phyloP scores from a whole-genome alignment of 2,329 filamentous ascomycete genomes.

The Trichophaea hybrida region DNA sequence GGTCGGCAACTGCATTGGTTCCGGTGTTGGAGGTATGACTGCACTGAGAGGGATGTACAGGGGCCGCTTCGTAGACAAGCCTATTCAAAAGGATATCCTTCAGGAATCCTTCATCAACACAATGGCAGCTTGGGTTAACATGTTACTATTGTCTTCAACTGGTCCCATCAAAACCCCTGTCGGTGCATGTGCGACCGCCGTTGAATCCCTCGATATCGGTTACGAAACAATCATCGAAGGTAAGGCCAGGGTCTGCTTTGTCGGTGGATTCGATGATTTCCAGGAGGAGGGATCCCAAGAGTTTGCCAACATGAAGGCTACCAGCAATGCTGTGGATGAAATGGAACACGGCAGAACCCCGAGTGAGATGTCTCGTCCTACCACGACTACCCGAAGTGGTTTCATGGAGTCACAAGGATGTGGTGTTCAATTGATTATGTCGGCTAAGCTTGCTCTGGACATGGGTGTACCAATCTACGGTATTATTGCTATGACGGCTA shows the following conservation, averaged over 20 bases:
- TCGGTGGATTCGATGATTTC: slow-evolving; percentile 98
- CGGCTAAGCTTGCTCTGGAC: slow-evolving; percentile 81
- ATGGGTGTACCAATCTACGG: slow-evolving; percentile 99
- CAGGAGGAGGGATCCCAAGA: slow-evolving; percentile 98
- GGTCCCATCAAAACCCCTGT: slow-evolving; percentile 98
- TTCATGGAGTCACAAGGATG: slow-evolving; percentile 99
- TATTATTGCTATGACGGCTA: slow-evolving; percentile 82
- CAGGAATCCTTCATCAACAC: slow-evolving; percentile 99
- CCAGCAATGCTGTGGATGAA: slow-evolving; percentile 93
- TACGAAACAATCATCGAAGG: slow-evolving; percentile 98
- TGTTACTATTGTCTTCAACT: slow-evolving; percentile 91
- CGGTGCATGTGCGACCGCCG: slow-evolving; percentile 89
- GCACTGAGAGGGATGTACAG: slow-evolving; percentile 97
- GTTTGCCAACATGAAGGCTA: slow-evolving; percentile 99
- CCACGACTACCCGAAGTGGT: slow-evolving; percentile 88
- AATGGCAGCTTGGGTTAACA: slow-evolving; percentile 99
- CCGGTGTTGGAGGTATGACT: slow-evolving; percentile 88
- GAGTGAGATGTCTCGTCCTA: slow-evolving; percentile 93
- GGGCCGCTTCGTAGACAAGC: slow-evolving; percentile 91
- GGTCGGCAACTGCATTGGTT: slow-evolving; percentile 95
- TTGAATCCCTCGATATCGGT: slow-evolving; percentile 93
- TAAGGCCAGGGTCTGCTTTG: slow-evolving; percentile 93
- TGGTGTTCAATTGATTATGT: slow-evolving; percentile 98
- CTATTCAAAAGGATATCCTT: slow-evolving; percentile 94
- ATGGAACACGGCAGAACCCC: slow-evolving; percentile 90